Conservation (phyloP, 2,329 filamentous ascomycete species). For the Paraphaeosphaeria sporulosa region DNA sequence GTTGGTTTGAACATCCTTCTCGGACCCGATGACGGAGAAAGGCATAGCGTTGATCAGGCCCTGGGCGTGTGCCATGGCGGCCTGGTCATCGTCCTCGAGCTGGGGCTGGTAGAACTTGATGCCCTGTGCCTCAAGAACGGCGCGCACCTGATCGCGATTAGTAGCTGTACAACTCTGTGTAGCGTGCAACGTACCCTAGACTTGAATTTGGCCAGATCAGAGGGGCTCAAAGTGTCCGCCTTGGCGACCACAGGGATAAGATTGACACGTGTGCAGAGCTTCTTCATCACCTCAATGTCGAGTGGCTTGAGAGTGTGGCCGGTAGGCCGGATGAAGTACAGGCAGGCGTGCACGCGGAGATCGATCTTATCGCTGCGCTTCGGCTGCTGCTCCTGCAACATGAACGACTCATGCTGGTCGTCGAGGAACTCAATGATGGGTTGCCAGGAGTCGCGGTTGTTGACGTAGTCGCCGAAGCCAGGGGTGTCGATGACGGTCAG, state of each 20-base stretch:
- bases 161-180: slow-evolving; percentile 11
- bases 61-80: slow-evolving; percentile 91
- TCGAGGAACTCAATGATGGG: slow-evolving; percentile 99
- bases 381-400: slow-evolving; percentile 99
- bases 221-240: slow-evolving; percentile 94
- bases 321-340: slow-evolving; percentile 99
- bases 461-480: slow-evolving; percentile 99
- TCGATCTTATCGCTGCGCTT: slow-evolving; percentile 99
- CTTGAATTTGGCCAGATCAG: slow-evolving; percentile 94
- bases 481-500: slow-evolving; percentile 99
- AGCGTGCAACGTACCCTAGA: slow-evolving; percentile 71
- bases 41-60: slow-evolving; percentile 97
- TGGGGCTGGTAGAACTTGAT: slow-evolving; percentile 99
- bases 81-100: slow-evolving; percentile 97
- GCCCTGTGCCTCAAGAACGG: slow-evolving; percentile 95
- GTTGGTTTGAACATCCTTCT: slow-evolving; percentile 97
- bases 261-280: slow-evolving; percentile 96
- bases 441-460: slow-evolving; percentile 99
- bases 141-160: slow-evolving; percentile 72
- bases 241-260: slow-evolving; percentile 98
- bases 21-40: slow-evolving; percentile 97
- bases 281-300: slow-evolving; percentile 99
- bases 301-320: slow-evolving; percentile 98
- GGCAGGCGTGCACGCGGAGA: slow-evolving; percentile 94
- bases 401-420: slow-evolving; percentile 99